Base-by-base conservation (phyloP, 2,329 filamentous ascomycete species). In the Fusarium palustre region DNA sequence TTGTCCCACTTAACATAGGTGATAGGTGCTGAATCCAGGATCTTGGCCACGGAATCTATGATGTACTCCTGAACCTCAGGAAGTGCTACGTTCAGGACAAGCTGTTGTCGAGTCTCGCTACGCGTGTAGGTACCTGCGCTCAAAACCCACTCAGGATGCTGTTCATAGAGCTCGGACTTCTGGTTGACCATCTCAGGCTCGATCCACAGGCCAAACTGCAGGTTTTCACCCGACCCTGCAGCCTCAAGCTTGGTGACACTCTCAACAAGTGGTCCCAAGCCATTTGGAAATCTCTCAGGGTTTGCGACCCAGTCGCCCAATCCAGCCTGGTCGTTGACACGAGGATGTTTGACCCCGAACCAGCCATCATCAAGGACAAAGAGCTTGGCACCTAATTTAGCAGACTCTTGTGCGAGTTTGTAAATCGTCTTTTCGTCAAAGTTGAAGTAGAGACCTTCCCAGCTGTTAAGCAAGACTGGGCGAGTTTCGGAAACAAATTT, bases 161-260 rank as follows among this genome's bases (percentile, higher is more conserved):
- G 78, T 1, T 82, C 76, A 73, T 91, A 91, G 3, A 91, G 80
- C 3, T 81, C 84, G 0, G 88, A 90, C 55, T 88, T 86, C 2
- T 86, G 85, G 59, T 88, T 90, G 50, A 90, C 85, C 89, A 91
- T 91, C 70, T 91, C 89, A 0, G 88, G 88, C 73, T 91, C 89
- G 3, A 91, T 82, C 89, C 89, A 91, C 5, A 91, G 81, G 18
- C 89, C 89, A 66, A 91, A 91, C 15, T 83, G 81, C 47, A 91
- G 75, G 3, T 84, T 81, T 0, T 80, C 78, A 0, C 55, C 81
- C 0, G 84, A 81, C 31, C 85, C 83, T 4, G 81, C 76, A 0
- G 83, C 82, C 5, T 81, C 79, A 8, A 88, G 80, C 10, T 80
- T 77, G 7, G 82, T 87, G 34, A 90, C 80, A 7, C 82, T 79